Base-by-base conservation (phyloP, 768 basidiomycete species). In the Lentinula boryana region DNA sequence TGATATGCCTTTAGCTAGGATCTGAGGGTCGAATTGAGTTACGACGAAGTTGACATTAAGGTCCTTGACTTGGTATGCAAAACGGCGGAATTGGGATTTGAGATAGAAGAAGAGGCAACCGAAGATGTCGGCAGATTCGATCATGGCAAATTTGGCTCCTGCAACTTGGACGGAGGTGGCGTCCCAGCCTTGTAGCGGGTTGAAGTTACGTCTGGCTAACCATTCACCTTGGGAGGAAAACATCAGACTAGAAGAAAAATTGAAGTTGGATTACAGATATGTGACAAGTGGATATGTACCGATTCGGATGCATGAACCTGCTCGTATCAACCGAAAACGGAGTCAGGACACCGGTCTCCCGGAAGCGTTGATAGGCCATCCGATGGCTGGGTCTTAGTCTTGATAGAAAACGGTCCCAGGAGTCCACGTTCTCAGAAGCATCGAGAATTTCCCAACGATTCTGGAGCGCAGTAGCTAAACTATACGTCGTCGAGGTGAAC, bases 161-260 rank as follows among this genome's bases (percentile, higher is more conserved):
- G 75, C 70, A 15, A 66, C 60, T 36, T 76, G 68, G 18, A 82
- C 74, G n/a, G 71, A 63, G 27, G 76, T 68, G n/a, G 78, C 54
- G 64, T 81, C 75, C 81, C 82, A 85, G 18, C 79, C 78, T 38
- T 71, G 72, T 0, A 84, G 72, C 0, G 84, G 82, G 46, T 77
- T 80, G 3, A 76, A 72, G 35, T 67, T 74, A 15, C 68, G 65
- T 53, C 70, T 70, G 13, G 73, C 72, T 23, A 82, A 63, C 82
- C 81, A 84, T 55, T 71, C 66, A 12, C 83, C 80, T 53, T 72
- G 60, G 6, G 76, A 63, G 3, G 74, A 72, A 64, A 83, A 84
- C 51, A 81, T 74, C 36, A 80, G 72, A n/a, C 78, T 78, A 52
- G 6, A 36, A 6, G 40, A 12, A 27, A 21, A 49, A 15, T 12